These are phyloP conservation scores for Kockiozyma suomiensis DNA, from an alignment of 805 yeast genomes.

Conservation along the genomic window DNA sequence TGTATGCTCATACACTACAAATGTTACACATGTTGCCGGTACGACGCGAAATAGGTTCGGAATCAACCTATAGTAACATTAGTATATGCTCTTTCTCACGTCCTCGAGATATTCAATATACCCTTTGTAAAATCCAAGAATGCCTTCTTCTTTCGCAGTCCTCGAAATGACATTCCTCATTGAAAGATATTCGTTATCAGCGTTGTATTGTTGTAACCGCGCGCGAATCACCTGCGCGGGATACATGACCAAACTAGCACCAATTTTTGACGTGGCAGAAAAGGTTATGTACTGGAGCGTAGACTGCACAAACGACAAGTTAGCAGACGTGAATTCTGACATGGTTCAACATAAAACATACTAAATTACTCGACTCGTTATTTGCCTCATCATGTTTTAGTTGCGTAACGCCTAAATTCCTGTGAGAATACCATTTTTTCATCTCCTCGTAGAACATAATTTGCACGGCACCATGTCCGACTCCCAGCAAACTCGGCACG, in stretches of 20 bases:
- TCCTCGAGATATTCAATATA: conserved; percentile 1
- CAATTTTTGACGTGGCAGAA: conserved; percentile 68
- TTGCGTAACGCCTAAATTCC: too few relatives aligned
- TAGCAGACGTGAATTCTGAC: neutral
- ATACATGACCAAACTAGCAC: conserved; percentile 69
- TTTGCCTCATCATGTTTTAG: too few relatives aligned
- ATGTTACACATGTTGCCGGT: conserved; percentile 92
- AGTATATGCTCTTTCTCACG: neutral
- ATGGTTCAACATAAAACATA: neutral
- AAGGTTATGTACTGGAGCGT: conserved; percentile 63
- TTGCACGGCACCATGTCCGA: conserved; percentile 87
- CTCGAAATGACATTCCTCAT: conserved; percentile 43
- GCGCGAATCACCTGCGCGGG: conserved; percentile 84
- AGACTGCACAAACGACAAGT: conserved; percentile 34
- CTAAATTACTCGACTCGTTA: conserved; percentile 1
- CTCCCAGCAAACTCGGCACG: conserved; percentile 74
- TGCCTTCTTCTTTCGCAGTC: conserved; percentile 56
- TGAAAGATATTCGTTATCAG: conserved; percentile 39
- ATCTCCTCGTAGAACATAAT: conserved; percentile 81
- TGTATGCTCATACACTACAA: conserved; percentile 70
- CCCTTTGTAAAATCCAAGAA: conserved; percentile 80
- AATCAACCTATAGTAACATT: conserved; percentile 43
- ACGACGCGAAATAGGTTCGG: conserved; percentile 80
- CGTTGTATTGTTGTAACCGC: conserved; percentile 61
- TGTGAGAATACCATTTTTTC: conserved; percentile 48